A percentile compares a stretch with the other conserved stretches of the same genome.
These are phyloP conservation scores for Metarhizium brunneum DNA, from an alignment of 2,329 filamentous ascomycete genomes.

Conservation along the genomic window DNA sequence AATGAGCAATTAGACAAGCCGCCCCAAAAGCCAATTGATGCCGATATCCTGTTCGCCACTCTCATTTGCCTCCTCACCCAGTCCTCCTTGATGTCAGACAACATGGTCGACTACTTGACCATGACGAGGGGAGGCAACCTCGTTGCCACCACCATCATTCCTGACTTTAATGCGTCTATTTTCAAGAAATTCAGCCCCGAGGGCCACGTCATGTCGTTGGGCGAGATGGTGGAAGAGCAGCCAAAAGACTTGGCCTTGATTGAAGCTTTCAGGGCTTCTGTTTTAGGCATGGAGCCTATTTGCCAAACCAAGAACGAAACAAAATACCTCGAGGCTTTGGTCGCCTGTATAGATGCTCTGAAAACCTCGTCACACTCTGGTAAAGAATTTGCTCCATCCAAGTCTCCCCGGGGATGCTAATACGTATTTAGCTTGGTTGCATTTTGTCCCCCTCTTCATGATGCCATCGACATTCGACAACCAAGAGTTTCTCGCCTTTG, in stretches of 20 bases:
- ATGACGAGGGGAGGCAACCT: conserved; percentile 23
- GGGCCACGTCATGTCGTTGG: conserved; percentile 17
- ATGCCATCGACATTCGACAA: neutral
- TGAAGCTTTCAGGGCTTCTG: conserved; percentile 12
- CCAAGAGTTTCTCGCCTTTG: too few relatives aligned
- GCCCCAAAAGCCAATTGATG: too few relatives aligned
- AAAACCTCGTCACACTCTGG: conserved; percentile 12
- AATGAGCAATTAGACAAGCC: too few relatives aligned
- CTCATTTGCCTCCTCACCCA: conserved; percentile 26
- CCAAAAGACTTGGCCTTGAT: conserved; percentile 12
- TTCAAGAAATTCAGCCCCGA: conserved; percentile 15
- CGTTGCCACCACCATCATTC: conserved; percentile 14
- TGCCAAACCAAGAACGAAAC: conserved; percentile 11
- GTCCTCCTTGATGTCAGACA: conserved; percentile 25
- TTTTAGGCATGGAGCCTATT: conserved; percentile 11
- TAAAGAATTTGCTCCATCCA: conserved; percentile 1
- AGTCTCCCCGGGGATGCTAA: neutral
- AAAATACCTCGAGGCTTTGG: conserved; percentile 12
- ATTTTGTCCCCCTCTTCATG: neutral
- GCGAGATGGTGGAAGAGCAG: conserved; percentile 12
- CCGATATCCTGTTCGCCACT: conserved; percentile 5
- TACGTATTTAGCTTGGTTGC: neutral
- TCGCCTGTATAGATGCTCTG: conserved; percentile 8
- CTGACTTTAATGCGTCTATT: conserved; percentile 12
- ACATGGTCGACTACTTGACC: conserved; percentile 28